Evolutionary conservation across 768 basidiomycete species (phyloP), one percentile per base, ranked within the genome.

Genomic region (Podaxis sp.): DNA sequence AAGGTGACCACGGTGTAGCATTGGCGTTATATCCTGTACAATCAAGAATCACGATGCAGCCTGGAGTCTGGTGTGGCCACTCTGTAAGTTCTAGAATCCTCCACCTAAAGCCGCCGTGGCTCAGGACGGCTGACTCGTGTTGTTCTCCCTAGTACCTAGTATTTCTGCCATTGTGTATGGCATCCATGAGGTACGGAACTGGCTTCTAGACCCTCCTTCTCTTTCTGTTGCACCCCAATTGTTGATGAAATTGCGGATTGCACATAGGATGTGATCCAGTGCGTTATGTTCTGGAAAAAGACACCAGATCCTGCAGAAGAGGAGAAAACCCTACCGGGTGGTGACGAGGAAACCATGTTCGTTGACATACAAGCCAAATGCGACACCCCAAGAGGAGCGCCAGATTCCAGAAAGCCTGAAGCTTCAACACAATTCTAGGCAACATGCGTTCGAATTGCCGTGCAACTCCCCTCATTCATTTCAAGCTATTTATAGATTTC

Each of bases 111-210:
- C 29, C 17, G 1, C 54, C 11, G 22, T 19, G 13, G 22, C 38
- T 15, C 13, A 6, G 54, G 22, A n/a, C 38, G 37, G 38, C 37
- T 55, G 37, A 24, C 22, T 40, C 22, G 22, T 55, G 54, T 29
- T 15, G 9, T 19, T 4, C 38, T 12, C 33, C 41, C 12, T 25
- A 59, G 58, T 59, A 19, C 58, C 58, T 24, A 59, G 51, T 51
- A 51, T 51, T 17, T 40, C 59, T 12, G 59, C 59, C 27, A n/a
- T 61, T 12, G 40, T 61, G 52, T 61, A 61, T 46, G 59, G 50
- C 25, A 43, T 61, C 19, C 52, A 53, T 17, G 24, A 15, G 40
- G 59, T 61, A 36, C 6, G 25, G 49, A 17, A 2, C 17, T 33
- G 40, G 12, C 17, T 17, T 46, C 37, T 22, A 24, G 19, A 40